Evolutionary conservation across 768 basidiomycete species (phyloP).

Genomic region (Tephrocybe sp.): DNA sequence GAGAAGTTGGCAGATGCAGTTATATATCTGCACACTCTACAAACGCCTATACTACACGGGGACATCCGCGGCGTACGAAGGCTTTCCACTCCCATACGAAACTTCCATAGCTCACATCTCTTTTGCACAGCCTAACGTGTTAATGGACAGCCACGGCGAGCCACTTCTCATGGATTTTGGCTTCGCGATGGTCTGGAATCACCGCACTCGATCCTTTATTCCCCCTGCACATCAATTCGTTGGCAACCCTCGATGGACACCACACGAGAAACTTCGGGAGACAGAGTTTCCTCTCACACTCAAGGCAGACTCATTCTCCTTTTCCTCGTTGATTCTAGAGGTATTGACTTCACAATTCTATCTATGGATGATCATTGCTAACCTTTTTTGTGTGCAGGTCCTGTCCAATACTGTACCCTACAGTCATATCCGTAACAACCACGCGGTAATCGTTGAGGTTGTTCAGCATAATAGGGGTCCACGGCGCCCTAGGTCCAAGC

Average conservation of each 20-base stretch:
- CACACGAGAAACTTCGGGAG: slow-evolving; percentile 10
- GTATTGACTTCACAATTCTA: neutral
- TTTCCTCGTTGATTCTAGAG: slow-evolving; percentile 15
- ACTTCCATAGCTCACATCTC: neutral
- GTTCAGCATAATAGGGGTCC: slow-evolving; percentile 12
- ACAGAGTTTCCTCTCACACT: slow-evolving; percentile 12
- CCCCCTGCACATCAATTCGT: neutral
- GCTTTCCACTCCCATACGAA: neutral
- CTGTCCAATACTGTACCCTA: slow-evolving; percentile 15
- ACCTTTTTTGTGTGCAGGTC: slow-evolving; percentile 3
- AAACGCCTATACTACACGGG: slow-evolving; percentile 15
- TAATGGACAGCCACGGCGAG: slow-evolving; percentile 12
- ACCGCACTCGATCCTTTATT: neutral
- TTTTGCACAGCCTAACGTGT: slow-evolving; percentile 12
- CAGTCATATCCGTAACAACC: slow-evolving; percentile 10
- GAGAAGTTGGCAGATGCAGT: slow-evolving; percentile 11
- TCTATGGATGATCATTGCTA: neutral
- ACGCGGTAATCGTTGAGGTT: slow-evolving; percentile 17
- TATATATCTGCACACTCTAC: slow-evolving; percentile 10
- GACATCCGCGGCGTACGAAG: slow-evolving; percentile 14
- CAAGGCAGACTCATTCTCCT: slow-evolving; percentile 17
- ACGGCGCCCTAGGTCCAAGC: slow-evolving; percentile 10
- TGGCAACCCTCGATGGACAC: slow-evolving; percentile 15
- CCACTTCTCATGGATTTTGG: slow-evolving; percentile 15
- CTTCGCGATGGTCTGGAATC: slow-evolving; percentile 5